Evolutionary conservation across 345 rosid genomes (phyloP).

Genomic region (Gossypioides kirkii): DNA sequence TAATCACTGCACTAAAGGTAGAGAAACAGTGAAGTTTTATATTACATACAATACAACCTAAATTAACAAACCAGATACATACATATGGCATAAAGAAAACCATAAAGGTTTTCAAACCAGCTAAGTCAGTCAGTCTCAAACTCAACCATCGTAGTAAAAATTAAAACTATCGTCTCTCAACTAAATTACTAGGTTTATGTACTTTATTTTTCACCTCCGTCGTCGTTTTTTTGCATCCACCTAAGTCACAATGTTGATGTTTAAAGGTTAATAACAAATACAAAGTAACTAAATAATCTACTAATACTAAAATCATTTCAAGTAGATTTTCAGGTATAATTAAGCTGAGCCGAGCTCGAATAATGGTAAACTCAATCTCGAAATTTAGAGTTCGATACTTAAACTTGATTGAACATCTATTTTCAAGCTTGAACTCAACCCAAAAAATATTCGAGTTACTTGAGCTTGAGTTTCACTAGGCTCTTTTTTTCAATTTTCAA

Average conservation of each 20-base stretch:
- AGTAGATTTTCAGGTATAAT: too few species aligned
- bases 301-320: too few species aligned
- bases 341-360: too few species aligned
- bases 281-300: too few species aligned
- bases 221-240: not conserved
- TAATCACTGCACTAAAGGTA: not conserved
- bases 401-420: too few species aligned
- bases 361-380: too few species aligned
- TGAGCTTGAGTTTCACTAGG: too few species aligned
- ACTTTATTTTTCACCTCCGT: conserved; percentile 19
- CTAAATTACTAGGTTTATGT: conserved; percentile 11
- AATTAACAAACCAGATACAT: not conserved
- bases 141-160: conserved; percentile 16
- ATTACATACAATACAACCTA: not conserved
- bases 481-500: too few species aligned
- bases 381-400: too few species aligned
- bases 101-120: conserved; percentile 15
- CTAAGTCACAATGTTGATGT: conserved; percentile 7
- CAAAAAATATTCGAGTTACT: too few species aligned
- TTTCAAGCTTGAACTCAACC: too few species aligned
- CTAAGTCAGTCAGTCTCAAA: conserved; percentile 12
- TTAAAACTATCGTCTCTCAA: not conserved
- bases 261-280: not conserved
- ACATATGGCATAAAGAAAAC: not conserved
- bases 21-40: too few species aligned